Base-by-base conservation (phyloP, 805 yeast species). In the Cyberlindnera mrakii region DNA sequence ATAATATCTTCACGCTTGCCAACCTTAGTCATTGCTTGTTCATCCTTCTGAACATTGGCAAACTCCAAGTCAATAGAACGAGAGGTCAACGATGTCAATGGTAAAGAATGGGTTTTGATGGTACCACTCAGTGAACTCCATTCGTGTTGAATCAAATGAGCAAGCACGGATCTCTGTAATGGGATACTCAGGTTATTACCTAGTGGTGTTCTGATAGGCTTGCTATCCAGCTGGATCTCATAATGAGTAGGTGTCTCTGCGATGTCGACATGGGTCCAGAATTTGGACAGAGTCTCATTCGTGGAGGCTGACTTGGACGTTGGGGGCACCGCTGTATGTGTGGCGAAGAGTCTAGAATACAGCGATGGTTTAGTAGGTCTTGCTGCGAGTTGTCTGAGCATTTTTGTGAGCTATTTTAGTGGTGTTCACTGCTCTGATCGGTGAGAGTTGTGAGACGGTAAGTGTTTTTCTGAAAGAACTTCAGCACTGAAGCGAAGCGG, bases 41-140 rank as follows among this genome's bases (percentile, higher is more conserved):
- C 69, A 46, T 72, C 70, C 4, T 66, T 65, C 2, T 64, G 61
- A 0, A 48, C 49, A 29, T 68, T 61, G 3, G 73, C 68, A 11
- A 58, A 54, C 20, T 70, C 63, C 52, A 93, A 66, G 61, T 93
- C 99, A 38, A 93, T 78, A 14, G 95, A 86, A 49, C 99, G 73
- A 1, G 97, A 80, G 5, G 85, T 81, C 42, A 93, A 65, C 0
- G 96, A 86, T 0, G 99, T 93, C 47, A 93, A 65, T 0, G 98
- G 98, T 35, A 93, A 71, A 32, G 85, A 68, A 57, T 84, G 86
- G 15, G 89, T 82, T 61, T 83, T 85, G 54, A 90, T 77, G 37
- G 76, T 68, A 47, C 82, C 70, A 44, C 73, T 72, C 44, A 93
- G 66, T 33, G 75, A 74, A 43, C 78, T 72, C 99, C 99, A 93